phyloP scores from a whole-genome alignment of 352 stramenopile species.

The Globisporangium camurandrum region DNA sequence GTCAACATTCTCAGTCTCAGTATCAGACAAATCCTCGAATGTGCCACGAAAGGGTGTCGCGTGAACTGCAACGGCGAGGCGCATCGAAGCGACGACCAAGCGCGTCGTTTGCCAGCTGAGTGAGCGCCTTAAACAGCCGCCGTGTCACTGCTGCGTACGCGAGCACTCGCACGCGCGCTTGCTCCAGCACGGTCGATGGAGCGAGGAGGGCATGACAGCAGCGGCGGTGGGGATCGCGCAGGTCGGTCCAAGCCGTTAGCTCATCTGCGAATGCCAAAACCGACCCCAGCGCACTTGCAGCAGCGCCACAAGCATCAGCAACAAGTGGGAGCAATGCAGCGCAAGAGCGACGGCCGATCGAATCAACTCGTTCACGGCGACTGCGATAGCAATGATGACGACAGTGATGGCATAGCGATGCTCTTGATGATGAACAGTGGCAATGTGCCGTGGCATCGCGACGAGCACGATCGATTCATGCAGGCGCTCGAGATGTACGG shows the following conservation, averaged over 20 bases:
- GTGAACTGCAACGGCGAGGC: conserved; percentile 3
- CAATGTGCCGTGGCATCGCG: conserved; percentile 32
- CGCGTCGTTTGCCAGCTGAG: conserved; percentile 11
- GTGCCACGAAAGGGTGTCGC: conserved; percentile 3
- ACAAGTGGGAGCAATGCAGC: conserved; percentile 1
- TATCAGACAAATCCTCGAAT: not conserved
- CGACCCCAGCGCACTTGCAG: conserved; percentile 12
- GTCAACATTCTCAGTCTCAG: too few species aligned
- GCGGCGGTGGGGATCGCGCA: not conserved
- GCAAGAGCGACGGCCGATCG: not conserved
- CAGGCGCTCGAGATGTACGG: conserved; percentile 71
- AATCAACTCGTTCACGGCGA: not conserved
- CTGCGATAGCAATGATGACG: not conserved
- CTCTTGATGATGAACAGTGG: not conserved
- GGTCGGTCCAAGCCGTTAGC: conserved; percentile 4
- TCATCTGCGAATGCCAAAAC: conserved; percentile 10
- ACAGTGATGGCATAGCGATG: not conserved
- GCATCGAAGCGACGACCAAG: conserved; percentile 15
- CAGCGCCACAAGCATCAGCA: conserved; percentile 11
- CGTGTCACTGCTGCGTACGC: not conserved
- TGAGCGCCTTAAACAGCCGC: not conserved
- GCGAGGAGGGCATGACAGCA: not conserved
- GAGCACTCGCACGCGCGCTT: not conserved
- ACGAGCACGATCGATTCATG: conserved; percentile 79
- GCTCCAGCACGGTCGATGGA: conserved; percentile 11